Evolutionary conservation across 257 asterid species (phyloP).

Genomic region (Eucommia ulmoides): DNA sequence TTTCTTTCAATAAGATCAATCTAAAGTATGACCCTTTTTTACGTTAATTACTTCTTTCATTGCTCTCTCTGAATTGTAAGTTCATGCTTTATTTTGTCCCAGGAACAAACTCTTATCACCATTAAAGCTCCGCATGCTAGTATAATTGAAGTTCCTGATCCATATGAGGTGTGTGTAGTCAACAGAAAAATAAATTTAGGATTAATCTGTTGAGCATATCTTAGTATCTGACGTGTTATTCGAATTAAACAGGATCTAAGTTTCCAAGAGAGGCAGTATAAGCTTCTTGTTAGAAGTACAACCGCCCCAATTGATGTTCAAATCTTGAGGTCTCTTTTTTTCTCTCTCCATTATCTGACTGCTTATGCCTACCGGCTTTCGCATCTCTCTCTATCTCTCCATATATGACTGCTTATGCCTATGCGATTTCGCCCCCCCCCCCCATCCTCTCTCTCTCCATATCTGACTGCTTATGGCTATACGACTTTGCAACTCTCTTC

Average conservation of each 20-base stretch:
- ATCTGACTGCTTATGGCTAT: not conserved
- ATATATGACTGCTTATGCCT: no score
- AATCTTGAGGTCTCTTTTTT: conserved; percentile 41
- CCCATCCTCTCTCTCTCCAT: not conserved
- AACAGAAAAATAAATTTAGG: no score
- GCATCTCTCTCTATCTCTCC: not conserved
- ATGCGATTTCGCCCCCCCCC: not conserved
- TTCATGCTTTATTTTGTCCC: conserved; percentile 13
- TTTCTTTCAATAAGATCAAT: no score
- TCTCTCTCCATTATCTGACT: no score
- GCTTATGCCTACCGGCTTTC: not conserved
- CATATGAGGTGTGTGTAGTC: conserved; percentile 65
- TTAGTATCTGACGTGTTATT: conserved; percentile 3
- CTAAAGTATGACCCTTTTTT: conserved; percentile 1
- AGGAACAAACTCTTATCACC: conserved; percentile 55
- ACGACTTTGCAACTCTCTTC: no score
- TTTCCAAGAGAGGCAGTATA: conserved; percentile 38
- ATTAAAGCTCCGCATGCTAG: conserved; percentile 79
- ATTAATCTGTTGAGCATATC: not conserved
- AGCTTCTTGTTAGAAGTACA: conserved; percentile 54
- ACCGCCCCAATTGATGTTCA: conserved; percentile 50
- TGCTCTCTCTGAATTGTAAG: conserved; percentile 4
- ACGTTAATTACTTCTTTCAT: conserved; percentile 8
- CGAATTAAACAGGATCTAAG: conserved; percentile 30
- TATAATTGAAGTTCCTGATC: conserved; percentile 64